Conservation (phyloP, 139 green algal genomes). For the Chlorella sp. region DNA sequence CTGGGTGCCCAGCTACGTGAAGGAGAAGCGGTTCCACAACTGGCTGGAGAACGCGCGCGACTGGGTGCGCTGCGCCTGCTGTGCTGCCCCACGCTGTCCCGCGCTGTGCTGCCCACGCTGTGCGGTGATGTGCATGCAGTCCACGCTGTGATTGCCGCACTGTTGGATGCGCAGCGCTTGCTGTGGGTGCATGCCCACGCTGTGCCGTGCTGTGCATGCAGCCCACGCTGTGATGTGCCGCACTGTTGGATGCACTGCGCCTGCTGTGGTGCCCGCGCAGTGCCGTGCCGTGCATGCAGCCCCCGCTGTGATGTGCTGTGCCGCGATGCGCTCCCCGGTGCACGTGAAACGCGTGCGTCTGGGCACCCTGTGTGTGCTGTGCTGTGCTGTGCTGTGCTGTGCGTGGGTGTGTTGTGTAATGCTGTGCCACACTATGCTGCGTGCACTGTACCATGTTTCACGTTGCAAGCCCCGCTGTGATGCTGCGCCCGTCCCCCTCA, state of each 20-base stretch:
- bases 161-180: too few relatives aligned
- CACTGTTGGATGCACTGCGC: too few relatives aligned
- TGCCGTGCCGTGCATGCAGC: too few relatives aligned
- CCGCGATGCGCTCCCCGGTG: too few relatives aligned
- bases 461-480: background rate
- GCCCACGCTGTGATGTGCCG: background rate
- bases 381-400: background rate
- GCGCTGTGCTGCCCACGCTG: too few relatives aligned
- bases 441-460: background rate
- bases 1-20: slow-evolving; percentile 97
- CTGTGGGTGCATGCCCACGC: too few relatives aligned
- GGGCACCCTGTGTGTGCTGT: too few relatives aligned
- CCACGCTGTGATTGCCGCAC: background rate
- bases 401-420: background rate
- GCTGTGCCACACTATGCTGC: background rate
- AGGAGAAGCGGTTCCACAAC: slow-evolving; percentile 99
- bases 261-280: too few relatives aligned
- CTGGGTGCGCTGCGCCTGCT: slow-evolving; percentile 72
- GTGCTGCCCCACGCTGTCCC: background rate
- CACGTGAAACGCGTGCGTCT: too few relatives aligned
- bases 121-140: too few relatives aligned
- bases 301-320: too few relatives aligned
- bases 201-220: background rate
- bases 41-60: slow-evolving; percentile 97
- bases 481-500: slow-evolving; percentile 59